Evolutionary conservation across 805 yeast species (phyloP), one percentile per base, ranked within the genome.

Genomic region (Lipomyces oligophaga): DNA sequence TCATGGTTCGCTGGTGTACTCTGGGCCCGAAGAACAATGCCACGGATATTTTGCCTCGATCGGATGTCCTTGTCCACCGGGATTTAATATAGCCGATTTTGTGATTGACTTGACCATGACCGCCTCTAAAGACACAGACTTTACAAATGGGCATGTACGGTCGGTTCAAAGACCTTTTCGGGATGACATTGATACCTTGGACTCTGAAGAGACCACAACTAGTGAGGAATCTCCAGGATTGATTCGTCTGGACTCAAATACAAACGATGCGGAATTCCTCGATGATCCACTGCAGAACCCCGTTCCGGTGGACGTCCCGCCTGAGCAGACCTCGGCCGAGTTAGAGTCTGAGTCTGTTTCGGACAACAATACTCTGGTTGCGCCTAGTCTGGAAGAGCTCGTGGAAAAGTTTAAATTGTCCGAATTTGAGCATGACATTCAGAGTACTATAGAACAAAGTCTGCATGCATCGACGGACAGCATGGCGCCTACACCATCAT

Each of bases 21-120:
- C 96, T 0, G 98, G 98, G 15, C 80, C 78, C n/a, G 82, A 83
- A 75, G 68, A 73, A 5, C 77, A 78, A 36, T 84, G 93, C 43
- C 77, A 79, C 56, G 84, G 83, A 46, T 88, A 83, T 65, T 85
- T 93, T 63, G 72, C 77, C 6, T 74, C 72, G 27, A 75, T 79
- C 58, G 97, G 97, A 0, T 86, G 79, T 65, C 67, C 71, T 41
- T 87, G 96, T 66, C 98, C 98, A 1, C 63, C 74, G 11, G 96
- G 96, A 31, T 90, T 85, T 64, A 93, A 93, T 61, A 78, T 93
- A 59, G 98, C 97, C 1, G 98, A 93, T 63, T 93, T 80, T 61
- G 38, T 53, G 43, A 52, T 93, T 52, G 98, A 93, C 62, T 77
- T 93, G 31, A 89, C 97, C 0, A 86, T 88, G 63, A 82, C 79